These are phyloP conservation scores for Capsella bursapastoris DNA, from an alignment of 345 rosid species.

Conservation along the genomic window DNA sequence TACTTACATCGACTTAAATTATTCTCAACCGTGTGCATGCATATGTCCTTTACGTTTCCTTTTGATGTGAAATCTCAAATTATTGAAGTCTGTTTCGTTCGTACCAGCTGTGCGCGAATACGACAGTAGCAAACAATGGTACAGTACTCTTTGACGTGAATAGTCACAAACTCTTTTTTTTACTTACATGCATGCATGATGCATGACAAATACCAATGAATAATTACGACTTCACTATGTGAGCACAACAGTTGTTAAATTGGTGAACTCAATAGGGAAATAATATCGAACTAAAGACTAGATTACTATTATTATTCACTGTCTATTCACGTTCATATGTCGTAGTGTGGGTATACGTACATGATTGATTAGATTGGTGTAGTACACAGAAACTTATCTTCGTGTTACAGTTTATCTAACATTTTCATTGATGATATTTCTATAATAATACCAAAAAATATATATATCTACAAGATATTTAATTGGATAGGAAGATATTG, in stretches of 20 bases:
- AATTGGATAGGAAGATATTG: neutral
- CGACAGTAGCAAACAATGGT: neutral
- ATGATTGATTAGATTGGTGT: neutral
- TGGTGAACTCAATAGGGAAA: neutral
- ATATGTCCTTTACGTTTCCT: constrained; percentile 40
- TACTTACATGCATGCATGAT: neutral
- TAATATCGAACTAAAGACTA: neutral
- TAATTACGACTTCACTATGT: constrained; percentile 6
- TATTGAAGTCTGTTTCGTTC: constrained; percentile 37
- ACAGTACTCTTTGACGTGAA: neutral
- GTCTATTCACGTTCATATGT: neutral
- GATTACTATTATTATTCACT: neutral
- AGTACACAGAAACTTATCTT: neutral
- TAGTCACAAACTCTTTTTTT: neutral
- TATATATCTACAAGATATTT: neutral
- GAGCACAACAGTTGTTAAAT: constrained; percentile 3
- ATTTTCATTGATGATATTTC: neutral
- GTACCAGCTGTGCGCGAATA: constrained; percentile 15
- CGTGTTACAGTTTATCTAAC: neutral
- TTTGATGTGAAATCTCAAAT: constrained; percentile 33
- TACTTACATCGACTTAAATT: constrained; percentile 32
- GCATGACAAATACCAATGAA: constrained; percentile 4
- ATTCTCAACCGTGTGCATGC: constrained; percentile 49
- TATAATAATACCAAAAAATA: neutral
- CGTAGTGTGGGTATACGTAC: neutral